Evolutionary conservation across 2,329 filamentous ascomycete species (phyloP), one percentile per base, ranked within the genome.

Genomic region (Nothophoma quercina): DNA sequence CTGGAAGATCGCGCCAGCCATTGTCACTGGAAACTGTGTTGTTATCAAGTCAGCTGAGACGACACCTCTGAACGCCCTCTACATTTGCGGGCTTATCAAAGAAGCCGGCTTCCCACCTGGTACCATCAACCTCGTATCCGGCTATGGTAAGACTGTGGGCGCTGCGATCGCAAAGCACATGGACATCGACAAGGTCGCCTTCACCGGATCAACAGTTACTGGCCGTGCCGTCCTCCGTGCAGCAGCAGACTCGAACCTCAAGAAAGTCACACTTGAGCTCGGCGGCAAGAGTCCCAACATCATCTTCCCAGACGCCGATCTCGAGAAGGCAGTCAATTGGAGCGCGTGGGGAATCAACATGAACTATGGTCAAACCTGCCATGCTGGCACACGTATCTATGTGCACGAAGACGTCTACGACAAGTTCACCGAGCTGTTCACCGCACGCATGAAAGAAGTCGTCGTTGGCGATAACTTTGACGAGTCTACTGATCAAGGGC

Each of bases 71-170:
- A 55, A 53, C 7, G 55, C 58, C 0, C 55, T 67, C 6, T 61
- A 62, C 15, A 58, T 68, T 16, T 64, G 62, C 1, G 52, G 52
- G 4, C 45, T 70, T 35, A 63, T 67, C 46, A 65, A 67, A n/a
- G 58, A 67, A 41, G 65, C 67, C 6, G 68, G 67, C 70, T 85
- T 87, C 71, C 84, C 84, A 0, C 80, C 82, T 0, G 85, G 85
- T 32, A 83, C 88, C 5, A 67, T 88, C 2, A 84, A 87, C 59
- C 81, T 78, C 0, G 70, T 88, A 2, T 81, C 81, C 30, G 85
- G 85, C 5, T 83, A 83, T 28, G 84, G 87, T 56, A 75, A 77
- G 41, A 51, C 48, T 29, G 75, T 74, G 1, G 76, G 75, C 2
- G 72, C 74, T 2, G 42, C 74, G 1, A 51, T 77, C 9, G 69